A percentile compares a stretch with the other conserved stretches of the same genome.
These are phyloP conservation scores for Cicer pinnatifidum DNA, from an alignment of 306 rosid species.

Conservation along the genomic window DNA sequence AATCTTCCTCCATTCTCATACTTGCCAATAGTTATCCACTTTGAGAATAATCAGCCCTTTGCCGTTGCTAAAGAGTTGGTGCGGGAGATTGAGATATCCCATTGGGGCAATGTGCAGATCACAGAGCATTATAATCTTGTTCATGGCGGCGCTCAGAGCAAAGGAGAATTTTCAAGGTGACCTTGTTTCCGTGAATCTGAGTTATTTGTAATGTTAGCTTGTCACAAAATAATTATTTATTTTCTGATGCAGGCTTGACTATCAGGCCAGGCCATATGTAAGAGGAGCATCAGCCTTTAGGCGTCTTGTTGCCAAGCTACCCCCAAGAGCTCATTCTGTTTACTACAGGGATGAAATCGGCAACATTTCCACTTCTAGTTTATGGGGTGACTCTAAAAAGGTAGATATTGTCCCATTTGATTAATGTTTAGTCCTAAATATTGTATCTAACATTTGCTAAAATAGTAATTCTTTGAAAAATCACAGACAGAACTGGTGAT, in stretches of 20 bases:
- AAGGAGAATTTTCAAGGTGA: constrained; percentile 98
- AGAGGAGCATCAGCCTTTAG: constrained; percentile 86
- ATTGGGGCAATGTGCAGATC: constrained; percentile 95
- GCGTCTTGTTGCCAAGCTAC: constrained; percentile 83
- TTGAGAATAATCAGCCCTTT: constrained; percentile 84
- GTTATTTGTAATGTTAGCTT: constrained; percentile 38
- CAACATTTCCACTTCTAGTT: constrained; percentile 89
- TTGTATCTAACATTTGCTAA: constrained; percentile 37
- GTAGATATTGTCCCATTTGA: constrained; percentile 43
- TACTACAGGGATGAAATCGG: constrained; percentile 97
- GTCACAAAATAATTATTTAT: constrained; percentile 35
- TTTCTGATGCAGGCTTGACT: constrained; percentile 80
- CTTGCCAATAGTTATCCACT: constrained; percentile 78
- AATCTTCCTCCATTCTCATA: constrained; percentile 70
- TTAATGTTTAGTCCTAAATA: constrained; percentile 2
- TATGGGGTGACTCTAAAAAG: constrained; percentile 95
- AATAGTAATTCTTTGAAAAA: constrained; percentile 33
- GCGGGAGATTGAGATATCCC: constrained; percentile 93
- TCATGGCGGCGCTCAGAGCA: constrained; percentile 88
- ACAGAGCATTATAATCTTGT: constrained; percentile 85
- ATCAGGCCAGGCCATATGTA: constrained; percentile 77
- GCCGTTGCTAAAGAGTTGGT: constrained; percentile 86
- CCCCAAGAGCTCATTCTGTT: constrained; percentile 91
- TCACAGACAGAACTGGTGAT: constrained; percentile 82
- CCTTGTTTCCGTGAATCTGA: constrained; percentile 38